These are phyloP conservation scores for Trametes pubescens DNA, from an alignment of 1,284 basidiomycete genomes.

Conservation along the genomic window DNA sequence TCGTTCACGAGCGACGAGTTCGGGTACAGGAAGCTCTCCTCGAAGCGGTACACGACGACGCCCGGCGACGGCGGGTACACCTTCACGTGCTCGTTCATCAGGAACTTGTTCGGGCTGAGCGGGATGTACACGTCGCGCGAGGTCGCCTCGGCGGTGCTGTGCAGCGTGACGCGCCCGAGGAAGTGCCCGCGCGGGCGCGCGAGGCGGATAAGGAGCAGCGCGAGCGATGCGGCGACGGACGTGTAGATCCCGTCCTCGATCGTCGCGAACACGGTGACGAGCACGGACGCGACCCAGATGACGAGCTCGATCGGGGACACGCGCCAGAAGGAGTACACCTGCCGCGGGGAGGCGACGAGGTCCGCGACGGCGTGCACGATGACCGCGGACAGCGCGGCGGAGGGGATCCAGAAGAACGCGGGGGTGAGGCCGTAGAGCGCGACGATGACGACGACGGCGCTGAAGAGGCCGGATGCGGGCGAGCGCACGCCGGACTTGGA, in stretches of 20 bases:
- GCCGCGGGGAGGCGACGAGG: slow-evolving; percentile 86
- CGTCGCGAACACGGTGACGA: slow-evolving; percentile 86
- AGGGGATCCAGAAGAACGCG: slow-evolving; percentile 89
- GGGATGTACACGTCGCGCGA: slow-evolving; percentile 85
- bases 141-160: slow-evolving; percentile 46
- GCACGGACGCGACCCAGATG: slow-evolving; percentile 89
- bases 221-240: slow-evolving; percentile 82
- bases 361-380: slow-evolving; percentile 96
- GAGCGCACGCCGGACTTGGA: slow-evolving; percentile 97
- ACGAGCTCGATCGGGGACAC: slow-evolving; percentile 92
- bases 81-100: slow-evolving; percentile 76
- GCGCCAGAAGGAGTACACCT: slow-evolving; percentile 92
- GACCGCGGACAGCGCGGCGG: slow-evolving; percentile 84
- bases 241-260: slow-evolving; percentile 96
- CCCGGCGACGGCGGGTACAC: slow-evolving; percentile 88
- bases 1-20: slow-evolving; percentile 87
- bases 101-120: slow-evolving; percentile 59
- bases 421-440: slow-evolving; percentile 92
- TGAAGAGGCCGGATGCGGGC: slow-evolving; percentile 87
- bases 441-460: slow-evolving; percentile 89
- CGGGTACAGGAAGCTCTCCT: slow-evolving; percentile 94
- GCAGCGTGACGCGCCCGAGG: slow-evolving; percentile 72
- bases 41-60: slow-evolving; percentile 90
- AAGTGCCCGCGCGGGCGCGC: slow-evolving; percentile 93
- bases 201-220: slow-evolving; percentile 86